Evolutionary conservation across 1,284 basidiomycete species (phyloP).

Genomic region (Malassezia restricta): DNA sequence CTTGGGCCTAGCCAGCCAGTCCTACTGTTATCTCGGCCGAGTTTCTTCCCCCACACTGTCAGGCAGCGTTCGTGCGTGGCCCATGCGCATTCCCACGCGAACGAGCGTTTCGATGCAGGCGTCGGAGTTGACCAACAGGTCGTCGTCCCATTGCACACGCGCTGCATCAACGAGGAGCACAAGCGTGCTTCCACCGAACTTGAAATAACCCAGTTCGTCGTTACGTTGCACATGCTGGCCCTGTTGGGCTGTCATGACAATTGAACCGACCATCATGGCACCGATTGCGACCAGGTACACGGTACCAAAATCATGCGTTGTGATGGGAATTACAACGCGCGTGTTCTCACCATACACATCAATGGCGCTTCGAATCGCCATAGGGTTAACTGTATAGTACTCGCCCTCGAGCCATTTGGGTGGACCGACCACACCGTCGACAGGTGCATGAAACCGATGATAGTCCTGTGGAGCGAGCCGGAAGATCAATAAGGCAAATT

Average conservation of each 20-base stretch:
- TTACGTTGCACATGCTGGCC: slow-evolving; percentile 68
- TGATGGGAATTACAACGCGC: slow-evolving; percentile 48
- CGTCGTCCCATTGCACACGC: slow-evolving; percentile 71
- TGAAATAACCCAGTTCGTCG: slow-evolving; percentile 64
- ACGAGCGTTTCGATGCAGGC: slow-evolving; percentile 61
- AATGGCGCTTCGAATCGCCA: slow-evolving; percentile 63
- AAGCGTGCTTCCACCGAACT: slow-evolving; percentile 42
- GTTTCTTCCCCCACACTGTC: no score
- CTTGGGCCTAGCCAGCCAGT: no score
- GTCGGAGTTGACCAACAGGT: slow-evolving; percentile 62
- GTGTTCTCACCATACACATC: slow-evolving; percentile 92
- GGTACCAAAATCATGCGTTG: slow-evolving; percentile 33
- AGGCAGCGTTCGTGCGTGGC: neutral
- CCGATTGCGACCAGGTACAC: slow-evolving; percentile 41
- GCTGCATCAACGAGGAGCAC: slow-evolving; percentile 17
- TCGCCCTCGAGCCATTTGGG: slow-evolving; percentile 49
- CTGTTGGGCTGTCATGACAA: slow-evolving; percentile 69
- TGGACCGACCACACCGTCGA: slow-evolving; percentile 58
- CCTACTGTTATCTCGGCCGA: no score
- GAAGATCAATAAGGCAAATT: slow-evolving; percentile 58
- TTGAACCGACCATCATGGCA: slow-evolving; percentile 54
- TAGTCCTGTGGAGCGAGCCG: slow-evolving; percentile 73
- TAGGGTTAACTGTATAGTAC: slow-evolving; percentile 54
- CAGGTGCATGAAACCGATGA: slow-evolving; percentile 87
- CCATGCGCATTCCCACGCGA: slow-evolving; percentile 50